phyloP scores from a whole-genome alignment of 495 filamentous ascomycete genomes.

The Tuber calosporum region DNA sequence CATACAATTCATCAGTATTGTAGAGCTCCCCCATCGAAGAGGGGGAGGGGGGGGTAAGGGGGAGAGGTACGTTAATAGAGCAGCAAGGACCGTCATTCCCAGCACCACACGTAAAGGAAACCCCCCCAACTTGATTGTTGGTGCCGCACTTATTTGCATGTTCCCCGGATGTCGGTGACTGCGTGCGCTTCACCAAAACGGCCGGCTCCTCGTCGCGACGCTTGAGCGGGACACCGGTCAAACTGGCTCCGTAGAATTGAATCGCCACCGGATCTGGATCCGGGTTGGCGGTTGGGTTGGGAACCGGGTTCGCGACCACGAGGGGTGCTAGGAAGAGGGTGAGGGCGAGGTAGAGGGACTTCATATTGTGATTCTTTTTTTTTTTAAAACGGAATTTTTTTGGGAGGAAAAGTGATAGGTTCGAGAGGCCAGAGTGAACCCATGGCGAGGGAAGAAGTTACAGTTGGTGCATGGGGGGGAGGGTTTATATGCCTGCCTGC shows the following conservation, averaged over 20 bases:
- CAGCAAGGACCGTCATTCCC: slow-evolving; percentile 27
- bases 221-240: slow-evolving; percentile 17
- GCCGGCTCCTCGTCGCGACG: slow-evolving; percentile 4
- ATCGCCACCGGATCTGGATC: slow-evolving; percentile 25
- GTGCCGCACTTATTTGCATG: slow-evolving; percentile 19
- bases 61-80: slow-evolving; percentile 14
- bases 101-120: slow-evolving; percentile 15
- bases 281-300: slow-evolving; percentile 11
- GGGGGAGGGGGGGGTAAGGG: background rate
- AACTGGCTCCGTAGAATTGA: slow-evolving; percentile 24
- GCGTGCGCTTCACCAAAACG: slow-evolving; percentile 19
- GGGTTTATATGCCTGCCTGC: background rate
- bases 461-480: background rate
- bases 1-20: background rate
- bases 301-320: slow-evolving; percentile 14
- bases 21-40: background rate
- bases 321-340: slow-evolving; percentile 15
- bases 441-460: background rate
- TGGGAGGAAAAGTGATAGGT: background rate
- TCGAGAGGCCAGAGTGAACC: background rate
- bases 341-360: background rate
- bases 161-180: slow-evolving; percentile 10
- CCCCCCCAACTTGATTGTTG: slow-evolving; percentile 1
- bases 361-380: slow-evolving; percentile 10
- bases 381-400: background rate